Conservation (phyloP, 305 asterid genomes). For the Striga hermonthica region DNA sequence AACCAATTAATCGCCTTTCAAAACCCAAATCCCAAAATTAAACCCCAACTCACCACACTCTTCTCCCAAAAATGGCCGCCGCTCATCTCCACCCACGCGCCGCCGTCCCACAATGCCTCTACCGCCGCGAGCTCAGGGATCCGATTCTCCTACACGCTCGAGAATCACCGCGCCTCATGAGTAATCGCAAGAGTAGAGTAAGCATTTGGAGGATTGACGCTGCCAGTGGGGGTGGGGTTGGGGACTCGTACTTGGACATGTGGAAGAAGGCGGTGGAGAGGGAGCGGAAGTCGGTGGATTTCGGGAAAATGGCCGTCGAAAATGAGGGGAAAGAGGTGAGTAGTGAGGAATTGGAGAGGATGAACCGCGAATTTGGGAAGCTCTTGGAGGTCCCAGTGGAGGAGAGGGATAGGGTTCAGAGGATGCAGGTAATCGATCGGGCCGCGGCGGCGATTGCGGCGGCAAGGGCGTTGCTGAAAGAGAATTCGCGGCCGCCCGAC, state of each 20-base stretch:
- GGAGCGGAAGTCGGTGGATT: conserved; percentile 57
- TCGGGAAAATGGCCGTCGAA: conserved; percentile 46
- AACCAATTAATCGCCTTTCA: too few relatives aligned
- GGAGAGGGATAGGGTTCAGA: conserved; percentile 78
- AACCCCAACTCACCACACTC: too few relatives aligned
- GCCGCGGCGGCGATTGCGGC: conserved; percentile 96
- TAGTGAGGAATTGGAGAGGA: conserved; percentile 52
- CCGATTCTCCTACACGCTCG: conserved; percentile 32
- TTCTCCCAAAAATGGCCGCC: conserved; percentile 55
- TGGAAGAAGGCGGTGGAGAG: conserved; percentile 81
- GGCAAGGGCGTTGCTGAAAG: conserved; percentile 68
- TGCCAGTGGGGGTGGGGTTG: conserved; percentile 41
- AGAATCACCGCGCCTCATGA: conserved; percentile 20
- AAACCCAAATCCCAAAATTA: too few relatives aligned
- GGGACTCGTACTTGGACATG: conserved; percentile 81
- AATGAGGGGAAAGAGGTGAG: conserved; percentile 32
- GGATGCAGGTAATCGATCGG: conserved; percentile 92
- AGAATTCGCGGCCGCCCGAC: conserved; percentile 39
- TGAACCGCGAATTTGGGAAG: conserved; percentile 61
- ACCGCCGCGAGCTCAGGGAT: conserved; percentile 26
- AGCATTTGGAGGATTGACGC: conserved; percentile 43
- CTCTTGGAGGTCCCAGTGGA: conserved; percentile 64
- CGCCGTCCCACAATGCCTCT: conserved; percentile 37
- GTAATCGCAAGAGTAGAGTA: conserved; percentile 10
- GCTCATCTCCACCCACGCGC: conserved; percentile 48